A percentile compares a stretch with the other conserved stretches of the same genome.
Evolutionary conservation across 2,329 filamentous ascomycete genomes (phyloP).

Genomic region (Fusarium anguioides): DNA sequence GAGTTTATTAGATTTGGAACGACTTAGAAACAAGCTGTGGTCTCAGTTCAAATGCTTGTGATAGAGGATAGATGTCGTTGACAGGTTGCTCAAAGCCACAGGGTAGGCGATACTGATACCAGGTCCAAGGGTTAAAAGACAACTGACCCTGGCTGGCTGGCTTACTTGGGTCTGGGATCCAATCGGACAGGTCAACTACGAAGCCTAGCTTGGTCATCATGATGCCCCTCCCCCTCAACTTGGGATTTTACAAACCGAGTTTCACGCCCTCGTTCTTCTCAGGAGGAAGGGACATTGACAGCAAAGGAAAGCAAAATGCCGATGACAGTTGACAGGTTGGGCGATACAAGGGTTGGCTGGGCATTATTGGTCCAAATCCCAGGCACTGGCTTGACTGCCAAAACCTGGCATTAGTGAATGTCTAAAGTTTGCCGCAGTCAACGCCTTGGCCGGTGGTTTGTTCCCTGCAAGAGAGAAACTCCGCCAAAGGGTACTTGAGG

Average conservation of each 20-base stretch:
- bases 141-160: background rate
- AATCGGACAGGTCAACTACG: conserved; percentile 1
- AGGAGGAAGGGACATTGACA: background rate
- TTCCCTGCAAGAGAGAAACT: background rate
- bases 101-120: conserved; percentile 8
- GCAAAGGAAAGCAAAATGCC: background rate
- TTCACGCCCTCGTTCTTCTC: conserved; percentile 16
- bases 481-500: background rate
- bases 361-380: background rate
- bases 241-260: conserved; percentile 1
- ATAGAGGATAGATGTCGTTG: background rate
- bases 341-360: background rate
- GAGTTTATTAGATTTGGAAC: background rate
- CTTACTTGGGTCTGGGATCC: background rate
- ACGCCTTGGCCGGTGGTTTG: background rate
- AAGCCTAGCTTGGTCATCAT: conserved; percentile 6
- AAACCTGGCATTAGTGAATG: conserved; percentile 9
- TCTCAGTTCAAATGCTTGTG: background rate
- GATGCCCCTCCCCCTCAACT: conserved; percentile 9
- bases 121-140: background rate
- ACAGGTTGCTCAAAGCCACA: background rate
- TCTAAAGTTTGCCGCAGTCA: background rate
- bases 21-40: background rate
- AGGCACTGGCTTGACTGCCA: background rate
- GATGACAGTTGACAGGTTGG: background rate